These are phyloP conservation scores for Ceratorhiza oryzae-sativae DNA, from an alignment of 1,284 basidiomycete genomes.

Conservation along the genomic window DNA sequence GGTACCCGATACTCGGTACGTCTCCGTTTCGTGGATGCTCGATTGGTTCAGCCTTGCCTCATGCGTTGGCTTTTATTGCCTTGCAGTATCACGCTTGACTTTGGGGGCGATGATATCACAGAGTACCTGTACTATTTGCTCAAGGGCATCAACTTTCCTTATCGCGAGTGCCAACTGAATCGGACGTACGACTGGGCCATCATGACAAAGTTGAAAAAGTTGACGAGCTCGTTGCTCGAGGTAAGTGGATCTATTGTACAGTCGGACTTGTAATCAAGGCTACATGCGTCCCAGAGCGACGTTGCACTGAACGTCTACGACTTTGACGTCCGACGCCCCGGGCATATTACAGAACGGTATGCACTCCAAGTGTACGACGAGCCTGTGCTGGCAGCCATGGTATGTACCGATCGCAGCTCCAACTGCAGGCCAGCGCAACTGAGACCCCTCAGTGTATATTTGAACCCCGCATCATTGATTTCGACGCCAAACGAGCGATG, in stretches of 20 bases:
- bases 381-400: constrained; percentile 93
- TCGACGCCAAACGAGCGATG: constrained; percentile 74
- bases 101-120: constrained; percentile 95
- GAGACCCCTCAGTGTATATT: constrained; percentile 75
- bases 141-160: constrained; percentile 85
- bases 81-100: constrained; percentile 78
- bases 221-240: constrained; percentile 84
- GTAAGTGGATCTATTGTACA: constrained; percentile 55
- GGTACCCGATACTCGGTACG: constrained; percentile 84
- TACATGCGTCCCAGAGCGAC: constrained; percentile 63
- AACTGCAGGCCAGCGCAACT: not conserved
- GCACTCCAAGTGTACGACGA: constrained; percentile 93
- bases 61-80: not conserved
- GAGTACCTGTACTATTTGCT: constrained; percentile 85
- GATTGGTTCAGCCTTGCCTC: not conserved
- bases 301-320: constrained; percentile 90
- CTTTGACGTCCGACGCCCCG: constrained; percentile 82
- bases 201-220: constrained; percentile 86
- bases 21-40: not conserved
- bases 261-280: not conserved
- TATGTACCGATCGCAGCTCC: constrained; percentile 50
- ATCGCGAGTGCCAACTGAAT: constrained; percentile 79
- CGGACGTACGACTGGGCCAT: constrained; percentile 85
- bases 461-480: constrained; percentile 90
- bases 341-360: constrained; percentile 84